Evolutionary conservation across 1,139 yeast species (phyloP), one percentile per base, ranked within the genome.

Genomic region (Kurtzmaniella quercitrusa): DNA sequence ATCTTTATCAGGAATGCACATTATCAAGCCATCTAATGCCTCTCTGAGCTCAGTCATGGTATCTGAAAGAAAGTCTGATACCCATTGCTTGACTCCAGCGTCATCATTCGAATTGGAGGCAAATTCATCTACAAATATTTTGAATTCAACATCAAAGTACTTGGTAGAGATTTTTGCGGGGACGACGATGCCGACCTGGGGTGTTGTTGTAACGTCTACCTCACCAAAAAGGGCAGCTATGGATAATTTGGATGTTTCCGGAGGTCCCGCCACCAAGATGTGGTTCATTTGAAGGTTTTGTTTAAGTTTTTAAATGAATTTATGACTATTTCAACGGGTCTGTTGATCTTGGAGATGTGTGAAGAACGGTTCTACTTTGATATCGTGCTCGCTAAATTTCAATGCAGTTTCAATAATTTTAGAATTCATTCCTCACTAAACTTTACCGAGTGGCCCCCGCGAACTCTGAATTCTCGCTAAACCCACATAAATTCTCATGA

Each of bases 151-250:
- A 0, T 50, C 18, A 45, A 61, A 70, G 54, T 72, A 72, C 42
- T 66, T 67, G 5, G 73, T 69, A 22, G 46, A 40, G 6, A 71
- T 40, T 4, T 49, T 43, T 5, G 62, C 54, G 40, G 59, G 60
- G 26, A 65, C 48, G n/a, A 66, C 65, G 8, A 67, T 44, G 3
- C 76, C 76, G 47, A 72, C 60, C 46, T 71, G 76, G 1, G 66
- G 49, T 0, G 51, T 48, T 2, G 44, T 44, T n/a, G 43, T 45
- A 9, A 38, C 33, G 17, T 45, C 38, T 17, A 48, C 45, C 8
- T 49, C 42, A 4, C 55, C 42, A 19, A 70, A 47, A 16, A 47
- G 45, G 33, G 61, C 53, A 2, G 64, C 60, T 1, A 66, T 45
- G 23, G 67, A 49, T 20, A 69, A 39, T 46, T 71, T 71, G 1